These are phyloP conservation scores for Pseudogymnoascus sp. DNA, from an alignment of 2,329 filamentous ascomycete species.

Conservation along the genomic window DNA sequence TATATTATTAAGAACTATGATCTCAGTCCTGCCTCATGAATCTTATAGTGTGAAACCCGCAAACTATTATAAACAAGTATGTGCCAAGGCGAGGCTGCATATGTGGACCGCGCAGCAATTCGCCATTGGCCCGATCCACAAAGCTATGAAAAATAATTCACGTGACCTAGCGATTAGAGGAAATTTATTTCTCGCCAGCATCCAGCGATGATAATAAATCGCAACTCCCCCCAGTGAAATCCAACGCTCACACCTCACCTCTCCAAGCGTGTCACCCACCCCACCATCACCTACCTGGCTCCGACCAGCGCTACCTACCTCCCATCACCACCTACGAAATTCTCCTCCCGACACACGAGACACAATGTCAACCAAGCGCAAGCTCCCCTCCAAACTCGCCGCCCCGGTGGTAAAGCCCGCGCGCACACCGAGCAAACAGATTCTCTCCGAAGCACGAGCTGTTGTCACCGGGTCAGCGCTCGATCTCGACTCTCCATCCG, in stretches of 20 bases:
- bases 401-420: conserved; percentile 47
- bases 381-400: conserved; percentile 51
- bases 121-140: neutral
- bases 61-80: neutral
- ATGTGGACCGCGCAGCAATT: neutral
- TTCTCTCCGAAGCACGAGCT: conserved; percentile 53
- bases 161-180: conserved; percentile 3
- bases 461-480: conserved; percentile 39
- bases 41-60: neutral
- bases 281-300: neutral
- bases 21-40: neutral
- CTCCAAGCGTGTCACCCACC: neutral
- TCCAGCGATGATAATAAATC: conserved; percentile 5
- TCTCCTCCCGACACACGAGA: neutral
- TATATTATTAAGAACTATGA: neutral
- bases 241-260: neutral
- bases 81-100: conserved; percentile 1
- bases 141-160: conserved; percentile 9
- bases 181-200: conserved; percentile 10
- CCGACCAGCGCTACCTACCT: neutral
- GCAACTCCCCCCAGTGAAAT: neutral
- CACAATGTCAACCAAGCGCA: conserved; percentile 47
- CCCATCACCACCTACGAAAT: neutral
- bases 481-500: conserved; percentile 15
- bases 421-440: conserved; percentile 47